These are phyloP conservation scores for Penicillium steckii DNA, from an alignment of 495 filamentous ascomycete genomes.

Conservation along the genomic window DNA sequence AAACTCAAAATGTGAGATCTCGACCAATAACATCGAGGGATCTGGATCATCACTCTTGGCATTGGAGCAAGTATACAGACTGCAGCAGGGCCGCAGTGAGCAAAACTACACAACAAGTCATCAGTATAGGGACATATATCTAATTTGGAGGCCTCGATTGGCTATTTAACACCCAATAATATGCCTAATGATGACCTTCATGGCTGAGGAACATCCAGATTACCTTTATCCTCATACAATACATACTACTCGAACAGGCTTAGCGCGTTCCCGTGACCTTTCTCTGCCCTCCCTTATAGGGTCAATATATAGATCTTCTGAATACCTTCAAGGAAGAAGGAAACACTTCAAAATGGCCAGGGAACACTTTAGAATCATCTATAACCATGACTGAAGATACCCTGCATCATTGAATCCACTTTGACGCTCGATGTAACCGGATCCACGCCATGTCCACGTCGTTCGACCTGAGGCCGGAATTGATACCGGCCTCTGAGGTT, in stretches of 20 bases:
- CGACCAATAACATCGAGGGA: conserved; percentile 20
- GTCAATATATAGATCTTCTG: conserved; percentile 31
- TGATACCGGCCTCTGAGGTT: conserved; percentile 60
- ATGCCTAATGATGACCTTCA: not conserved
- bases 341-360: conserved; percentile 5
- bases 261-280: conserved; percentile 36
- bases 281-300: conserved; percentile 27
- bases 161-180: not conserved
- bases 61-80: conserved; percentile 24
- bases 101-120: conserved; percentile 1
- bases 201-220: not conserved
- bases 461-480: conserved; percentile 24
- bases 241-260: conserved; percentile 21
- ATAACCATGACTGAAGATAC: not conserved
- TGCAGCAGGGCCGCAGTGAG: conserved; percentile 8
- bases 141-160: not conserved
- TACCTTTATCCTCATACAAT: too few relatives aligned
- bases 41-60: conserved; percentile 23
- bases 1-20: conserved; percentile 27
- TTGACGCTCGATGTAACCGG: conserved; percentile 12
- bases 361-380: not conserved
- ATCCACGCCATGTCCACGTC: conserved; percentile 23
- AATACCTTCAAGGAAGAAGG: conserved; percentile 8
- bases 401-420: not conserved
- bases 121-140: not conserved